A percentile compares a stretch with the other conserved stretches of the same genome.
phyloP scores from a whole-genome alignment of 768 basidiomycete genomes.

The Boletus pseudopeckii region DNA sequence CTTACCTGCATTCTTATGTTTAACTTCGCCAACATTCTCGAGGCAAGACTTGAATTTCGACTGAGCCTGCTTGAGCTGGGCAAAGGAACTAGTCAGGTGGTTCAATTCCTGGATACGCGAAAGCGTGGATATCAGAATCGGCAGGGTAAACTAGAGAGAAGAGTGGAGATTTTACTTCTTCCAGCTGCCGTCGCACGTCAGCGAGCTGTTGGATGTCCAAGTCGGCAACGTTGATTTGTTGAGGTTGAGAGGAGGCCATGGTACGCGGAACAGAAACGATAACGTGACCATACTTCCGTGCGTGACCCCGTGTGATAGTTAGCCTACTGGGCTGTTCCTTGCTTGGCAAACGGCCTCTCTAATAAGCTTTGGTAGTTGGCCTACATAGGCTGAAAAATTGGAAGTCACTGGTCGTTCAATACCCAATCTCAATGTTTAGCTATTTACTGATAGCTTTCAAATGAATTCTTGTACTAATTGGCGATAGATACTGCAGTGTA shows the following conservation, averaged over 20 bases:
- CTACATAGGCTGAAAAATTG: no score
- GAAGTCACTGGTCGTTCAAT: no score
- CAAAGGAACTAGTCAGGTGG: constrained; percentile 88
- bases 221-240: constrained; percentile 77
- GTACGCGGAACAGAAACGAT: constrained; percentile 1
- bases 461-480: no score
- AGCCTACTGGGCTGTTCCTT: no score
- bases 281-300: neutral
- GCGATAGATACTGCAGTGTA: no score
- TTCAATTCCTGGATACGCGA: constrained; percentile 68
- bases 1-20: constrained; percentile 61
- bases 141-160: neutral
- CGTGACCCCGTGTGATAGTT: no score
- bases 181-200: constrained; percentile 88
- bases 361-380: no score
- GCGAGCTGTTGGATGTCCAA: constrained; percentile 82
- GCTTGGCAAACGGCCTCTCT: no score
- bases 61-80: constrained; percentile 90
- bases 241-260: constrained; percentile 46
- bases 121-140: neutral
- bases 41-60: constrained; percentile 87
- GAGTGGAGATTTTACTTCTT: constrained; percentile 57
- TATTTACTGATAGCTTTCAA: no score
- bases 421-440: no score
- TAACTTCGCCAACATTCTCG: constrained; percentile 74